Conservation (phyloP, 257 asterid species). For the Fraxinus quadrangulata region DNA sequence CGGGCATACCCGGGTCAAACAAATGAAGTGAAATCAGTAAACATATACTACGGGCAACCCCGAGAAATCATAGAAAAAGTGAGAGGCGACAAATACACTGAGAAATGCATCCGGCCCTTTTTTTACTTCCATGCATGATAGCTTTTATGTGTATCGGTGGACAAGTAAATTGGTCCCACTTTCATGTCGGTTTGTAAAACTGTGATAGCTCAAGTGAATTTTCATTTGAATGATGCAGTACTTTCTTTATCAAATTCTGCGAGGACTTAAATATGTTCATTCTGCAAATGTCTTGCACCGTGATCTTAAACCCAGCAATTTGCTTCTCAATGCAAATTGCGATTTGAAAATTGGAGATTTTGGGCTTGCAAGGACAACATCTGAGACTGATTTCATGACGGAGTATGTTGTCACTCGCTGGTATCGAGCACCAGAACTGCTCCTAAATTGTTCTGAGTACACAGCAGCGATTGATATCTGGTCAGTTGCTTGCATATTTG, state of each 20-base stretch:
- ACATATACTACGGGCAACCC: too few species aligned
- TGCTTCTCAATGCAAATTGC: constrained; percentile 82
- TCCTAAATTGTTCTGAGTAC: constrained; percentile 92
- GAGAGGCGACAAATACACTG: too few species aligned
- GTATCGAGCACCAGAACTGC: constrained; percentile 98
- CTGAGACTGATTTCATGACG: constrained; percentile 99
- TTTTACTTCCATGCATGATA: background rate
- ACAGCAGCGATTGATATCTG: constrained; percentile 96
- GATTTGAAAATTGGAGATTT: constrained; percentile 91
- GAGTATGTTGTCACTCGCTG: constrained; percentile 98
- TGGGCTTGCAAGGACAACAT: constrained; percentile 99
- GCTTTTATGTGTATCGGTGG: background rate
- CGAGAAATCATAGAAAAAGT: too few species aligned
- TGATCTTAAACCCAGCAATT: constrained; percentile 92
- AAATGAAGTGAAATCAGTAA: too few species aligned
- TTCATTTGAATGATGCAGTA: constrained; percentile 58
- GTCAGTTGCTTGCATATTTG: constrained; percentile 98
- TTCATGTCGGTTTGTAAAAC: background rate
- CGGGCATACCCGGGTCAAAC: too few species aligned
- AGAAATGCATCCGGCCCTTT: background rate
- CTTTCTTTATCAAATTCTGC: constrained; percentile 86
- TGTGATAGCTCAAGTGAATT: constrained; percentile 10
- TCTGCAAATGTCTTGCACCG: constrained; percentile 96
- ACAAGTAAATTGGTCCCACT: background rate
- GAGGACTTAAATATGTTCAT: constrained; percentile 93